These are phyloP conservation scores for Moesziomyces sp. DNA, from an alignment of 1,284 basidiomycete species.

Conservation along the genomic window DNA sequence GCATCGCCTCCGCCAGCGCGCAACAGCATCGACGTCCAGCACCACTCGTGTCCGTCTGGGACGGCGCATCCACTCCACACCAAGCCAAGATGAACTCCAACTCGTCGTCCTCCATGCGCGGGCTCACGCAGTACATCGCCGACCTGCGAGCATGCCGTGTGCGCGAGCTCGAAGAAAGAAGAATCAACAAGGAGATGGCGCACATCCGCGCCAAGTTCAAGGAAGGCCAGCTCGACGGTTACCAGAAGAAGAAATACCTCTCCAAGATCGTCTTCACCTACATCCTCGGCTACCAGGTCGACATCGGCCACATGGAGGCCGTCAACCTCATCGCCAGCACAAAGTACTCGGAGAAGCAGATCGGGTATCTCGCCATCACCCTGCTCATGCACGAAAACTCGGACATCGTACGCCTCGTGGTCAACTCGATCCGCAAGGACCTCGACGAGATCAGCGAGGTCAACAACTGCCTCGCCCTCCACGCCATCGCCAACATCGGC, in stretches of 20 bases:
- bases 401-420: constrained; percentile 91
- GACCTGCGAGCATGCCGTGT: constrained; percentile 85
- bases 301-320: constrained; percentile 98
- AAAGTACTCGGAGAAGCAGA: constrained; percentile 99
- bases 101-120: constrained; percentile 55
- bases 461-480: constrained; percentile 94
- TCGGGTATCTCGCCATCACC: constrained; percentile 97
- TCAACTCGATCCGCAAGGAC: constrained; percentile 98
- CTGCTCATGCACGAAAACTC: constrained; percentile 98
- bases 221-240: constrained; percentile 96
- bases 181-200: constrained; percentile 99
- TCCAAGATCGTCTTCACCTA: constrained; percentile 98
- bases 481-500: constrained; percentile 98
- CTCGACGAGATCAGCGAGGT: constrained; percentile 93
- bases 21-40: too few species aligned
- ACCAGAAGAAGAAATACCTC: constrained; percentile 97
- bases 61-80: constrained; percentile 1
- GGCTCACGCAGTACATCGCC: constrained; percentile 84
- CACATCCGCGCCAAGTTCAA: constrained; percentile 99
- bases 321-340: constrained; percentile 94
- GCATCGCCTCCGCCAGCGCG: too few species aligned
- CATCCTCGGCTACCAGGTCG: constrained; percentile 97
- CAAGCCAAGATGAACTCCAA: constrained; percentile 38
- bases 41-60: neutral
- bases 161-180: constrained; percentile 80